Evolutionary conservation across 78 protist species (phyloP), one percentile per base, ranked within the genome.

Genomic region (Dictyostelium purpureum): DNA sequence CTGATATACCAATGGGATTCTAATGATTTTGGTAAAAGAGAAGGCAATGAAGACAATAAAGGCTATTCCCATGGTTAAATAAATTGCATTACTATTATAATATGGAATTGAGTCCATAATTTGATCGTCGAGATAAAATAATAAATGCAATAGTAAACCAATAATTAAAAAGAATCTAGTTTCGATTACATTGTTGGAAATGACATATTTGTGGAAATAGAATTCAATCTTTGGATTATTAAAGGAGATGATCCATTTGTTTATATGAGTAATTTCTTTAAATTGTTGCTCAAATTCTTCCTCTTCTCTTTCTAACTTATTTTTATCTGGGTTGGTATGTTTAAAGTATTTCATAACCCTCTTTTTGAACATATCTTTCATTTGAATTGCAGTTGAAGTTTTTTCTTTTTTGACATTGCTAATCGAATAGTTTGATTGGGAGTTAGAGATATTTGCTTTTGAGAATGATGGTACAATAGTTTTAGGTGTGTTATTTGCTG

Each of bases 161-260:
- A 85, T 56, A 28, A 73, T n/a, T 18, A 85, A 28, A 61, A 85
- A 85, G 74, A 85, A 73, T 47, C 73, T 85, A 0, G 92, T 85
- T 40, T 85, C 92, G 18, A 74, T 40, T 9, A 85, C 42, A 31
- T 79, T 85, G 21, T 61, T 85, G 16, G 26, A 21, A 43, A 85
- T 74, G n/a, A 85, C 82, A 59, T 73, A 85, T 28, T 47, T 21
- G 42, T 85, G 92, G 31, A 49, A 85, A 45, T 43, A 79, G 28
- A 16, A 56, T 51, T 85, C 92, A 14, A 75, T 79, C 1, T 26
- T 57, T 40, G 43, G 31, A 47, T 73, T 85, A 6, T 66, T 18
- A 35, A 85, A 85, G 16, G 57, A 67, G 21, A 85, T 57, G 35
- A 73, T 42, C 35, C 12, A 70, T 7, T 38, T 63, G 18, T 65